Conservation (phyloP, 1,284 basidiomycete genomes). For the Termitomyces sp. region DNA sequence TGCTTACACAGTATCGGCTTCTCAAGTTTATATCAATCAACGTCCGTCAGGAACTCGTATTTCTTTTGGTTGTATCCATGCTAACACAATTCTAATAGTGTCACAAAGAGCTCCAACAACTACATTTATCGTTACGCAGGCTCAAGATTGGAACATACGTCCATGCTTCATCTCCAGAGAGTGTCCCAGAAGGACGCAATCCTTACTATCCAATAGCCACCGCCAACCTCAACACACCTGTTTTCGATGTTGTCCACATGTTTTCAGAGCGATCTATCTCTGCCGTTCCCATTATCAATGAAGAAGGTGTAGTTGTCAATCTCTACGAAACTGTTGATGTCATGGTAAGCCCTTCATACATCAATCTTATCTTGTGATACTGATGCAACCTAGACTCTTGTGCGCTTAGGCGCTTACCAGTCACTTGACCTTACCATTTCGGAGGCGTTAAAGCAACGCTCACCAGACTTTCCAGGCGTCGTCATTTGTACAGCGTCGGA, state of each 20-base stretch:
- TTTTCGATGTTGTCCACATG: slow-evolving; percentile 98
- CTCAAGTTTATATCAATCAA: slow-evolving; percentile 99
- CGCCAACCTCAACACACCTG: slow-evolving; percentile 87
- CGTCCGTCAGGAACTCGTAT: slow-evolving; percentile 45
- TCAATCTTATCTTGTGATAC: slow-evolving; percentile 4
- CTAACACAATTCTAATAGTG: slow-evolving; percentile 38
- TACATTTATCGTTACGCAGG: slow-evolving; percentile 78
- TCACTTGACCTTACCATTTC: slow-evolving; percentile 93
- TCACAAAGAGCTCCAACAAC: slow-evolving; percentile 68
- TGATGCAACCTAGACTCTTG: slow-evolving; percentile 65
- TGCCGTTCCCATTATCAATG: slow-evolving; percentile 94
- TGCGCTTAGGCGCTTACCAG: slow-evolving; percentile 92
- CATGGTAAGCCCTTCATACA: slow-evolving; percentile 62
- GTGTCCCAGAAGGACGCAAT: slow-evolving; percentile 45
- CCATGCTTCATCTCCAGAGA: slow-evolving; percentile 37
- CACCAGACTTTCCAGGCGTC: slow-evolving; percentile 92
- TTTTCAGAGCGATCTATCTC: slow-evolving; percentile 95
- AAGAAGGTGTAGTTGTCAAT: slow-evolving; percentile 91
- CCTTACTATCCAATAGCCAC: slow-evolving; percentile 90
- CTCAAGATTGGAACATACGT: slow-evolving; percentile 95
- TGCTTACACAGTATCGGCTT: slow-evolving; percentile 95
- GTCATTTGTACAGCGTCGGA: slow-evolving; percentile 94
- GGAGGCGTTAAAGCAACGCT: slow-evolving; percentile 88
- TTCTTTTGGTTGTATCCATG: slow-evolving; percentile 1
- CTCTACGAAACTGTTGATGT: slow-evolving; percentile 99